Percentiles rank a stretch among this genome's conserved stretches.
Conservation (phyloP, 345 rosid species). For the Eucalyptus regnans region DNA sequence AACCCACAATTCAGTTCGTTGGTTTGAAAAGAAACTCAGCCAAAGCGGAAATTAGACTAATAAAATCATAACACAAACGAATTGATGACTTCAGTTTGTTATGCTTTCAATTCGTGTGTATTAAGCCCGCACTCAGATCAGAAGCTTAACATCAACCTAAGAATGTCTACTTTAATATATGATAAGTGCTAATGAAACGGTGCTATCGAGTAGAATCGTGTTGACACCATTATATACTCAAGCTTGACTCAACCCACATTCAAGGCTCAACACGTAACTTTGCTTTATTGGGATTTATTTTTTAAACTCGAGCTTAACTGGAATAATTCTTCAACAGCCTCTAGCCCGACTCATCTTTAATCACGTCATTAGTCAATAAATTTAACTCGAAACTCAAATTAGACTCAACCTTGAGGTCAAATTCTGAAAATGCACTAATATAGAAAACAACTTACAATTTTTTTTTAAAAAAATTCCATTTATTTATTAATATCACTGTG, state of each 20-base stretch:
- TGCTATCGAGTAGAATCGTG: background rate
- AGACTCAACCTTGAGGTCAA: background rate
- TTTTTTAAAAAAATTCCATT: no score
- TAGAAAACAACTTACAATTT: background rate
- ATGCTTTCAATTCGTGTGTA: background rate
- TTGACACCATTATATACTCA: background rate
- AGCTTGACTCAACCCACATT: background rate
- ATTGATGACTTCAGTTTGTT: background rate
- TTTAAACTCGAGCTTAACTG: background rate
- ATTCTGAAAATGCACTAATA: background rate
- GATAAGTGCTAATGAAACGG: no score
- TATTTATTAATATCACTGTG: background rate
- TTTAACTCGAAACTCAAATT: background rate
- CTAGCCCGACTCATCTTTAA: background rate
- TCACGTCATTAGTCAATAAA: background rate
- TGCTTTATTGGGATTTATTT: background rate
- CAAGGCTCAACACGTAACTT: background rate
- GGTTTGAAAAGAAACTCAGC: background rate
- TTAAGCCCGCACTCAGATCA: background rate
- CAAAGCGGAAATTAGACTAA: background rate
- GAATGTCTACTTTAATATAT: no score
- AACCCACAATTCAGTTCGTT: background rate
- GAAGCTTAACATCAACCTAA: no score
- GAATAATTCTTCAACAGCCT: background rate
- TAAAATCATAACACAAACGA: background rate